Conservation (phyloP, 768 basidiomycete genomes). For the Pleurotus platypus region DNA sequence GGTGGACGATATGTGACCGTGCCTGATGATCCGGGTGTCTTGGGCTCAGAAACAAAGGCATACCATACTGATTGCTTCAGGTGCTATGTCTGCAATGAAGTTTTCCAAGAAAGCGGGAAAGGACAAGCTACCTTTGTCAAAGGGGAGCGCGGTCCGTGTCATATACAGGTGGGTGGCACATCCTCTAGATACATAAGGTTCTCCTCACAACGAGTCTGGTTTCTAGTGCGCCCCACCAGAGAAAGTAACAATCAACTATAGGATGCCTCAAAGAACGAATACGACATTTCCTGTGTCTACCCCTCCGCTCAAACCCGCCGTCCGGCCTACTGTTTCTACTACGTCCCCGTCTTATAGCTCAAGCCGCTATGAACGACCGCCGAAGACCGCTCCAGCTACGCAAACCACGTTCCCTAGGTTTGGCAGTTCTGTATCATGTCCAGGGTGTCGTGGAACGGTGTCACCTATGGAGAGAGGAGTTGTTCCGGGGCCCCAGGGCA, state of each 20-base stretch:
- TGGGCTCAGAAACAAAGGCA: constrained; percentile 44
- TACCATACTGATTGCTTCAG: constrained; percentile 79
- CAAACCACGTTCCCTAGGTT: constrained; percentile 46
- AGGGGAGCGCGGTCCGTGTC: constrained; percentile 61
- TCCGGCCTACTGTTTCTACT: constrained; percentile 12
- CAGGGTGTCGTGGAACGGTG: constrained; percentile 70
- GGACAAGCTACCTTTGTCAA: constrained; percentile 74
- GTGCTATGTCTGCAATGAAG: constrained; percentile 60
- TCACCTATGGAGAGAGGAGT: constrained; percentile 85
- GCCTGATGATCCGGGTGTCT: constrained; percentile 40
- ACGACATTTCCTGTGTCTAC: background rate
- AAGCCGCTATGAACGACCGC: constrained; percentile 24
- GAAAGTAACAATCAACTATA: constrained; percentile 30
- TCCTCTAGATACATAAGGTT: background rate
- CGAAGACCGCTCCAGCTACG: constrained; percentile 29
- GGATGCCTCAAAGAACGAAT: background rate
- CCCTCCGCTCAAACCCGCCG: constrained; percentile 1
- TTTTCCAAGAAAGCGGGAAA: constrained; percentile 56
- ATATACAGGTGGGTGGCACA: constrained; percentile 45
- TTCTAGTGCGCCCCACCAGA: constrained; percentile 43
- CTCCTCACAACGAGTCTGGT: background rate
- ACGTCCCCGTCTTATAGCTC: constrained; percentile 18
- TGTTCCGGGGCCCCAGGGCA: constrained; percentile 79
- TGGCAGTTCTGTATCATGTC: constrained; percentile 60
- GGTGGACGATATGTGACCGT: constrained; percentile 60